phyloP scores from a whole-genome alignment of 2,329 filamentous ascomycete genomes.

The Chaetoscypha palmicola region DNA sequence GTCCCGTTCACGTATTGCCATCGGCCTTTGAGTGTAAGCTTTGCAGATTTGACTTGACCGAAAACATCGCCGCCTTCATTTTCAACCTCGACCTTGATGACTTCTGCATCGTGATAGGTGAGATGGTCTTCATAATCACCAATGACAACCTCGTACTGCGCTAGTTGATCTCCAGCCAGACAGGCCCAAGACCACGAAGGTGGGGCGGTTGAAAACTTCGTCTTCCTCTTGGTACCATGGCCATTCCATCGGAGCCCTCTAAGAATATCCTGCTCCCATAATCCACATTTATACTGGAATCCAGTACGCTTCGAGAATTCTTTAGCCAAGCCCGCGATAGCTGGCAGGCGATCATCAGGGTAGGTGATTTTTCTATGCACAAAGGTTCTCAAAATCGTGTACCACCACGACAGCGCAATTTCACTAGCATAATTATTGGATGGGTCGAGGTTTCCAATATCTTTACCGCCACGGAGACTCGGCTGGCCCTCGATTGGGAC shows the following conservation, averaged over 20 bases:
- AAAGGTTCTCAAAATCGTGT: background rate
- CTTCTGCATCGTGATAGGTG: background rate
- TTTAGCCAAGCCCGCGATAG: background rate
- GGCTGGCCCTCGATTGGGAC: background rate
- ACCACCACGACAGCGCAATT: conserved; percentile 1
- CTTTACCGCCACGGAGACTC: background rate
- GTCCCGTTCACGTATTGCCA: background rate
- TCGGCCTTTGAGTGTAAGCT: background rate
- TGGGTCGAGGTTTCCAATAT: background rate
- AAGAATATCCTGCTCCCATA: background rate
- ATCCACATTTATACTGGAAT: background rate
- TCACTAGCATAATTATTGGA: background rate
- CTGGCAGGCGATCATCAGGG: background rate
- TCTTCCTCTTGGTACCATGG: background rate
- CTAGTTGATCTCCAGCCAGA: background rate
- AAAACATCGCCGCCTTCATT: background rate
- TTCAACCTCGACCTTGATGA: background rate
- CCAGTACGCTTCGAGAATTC: background rate
- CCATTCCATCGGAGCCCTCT: background rate
- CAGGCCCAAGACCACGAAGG: background rate
- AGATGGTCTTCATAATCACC: background rate
- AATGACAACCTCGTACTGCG: background rate
- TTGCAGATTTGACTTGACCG: background rate
- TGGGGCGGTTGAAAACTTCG: background rate
- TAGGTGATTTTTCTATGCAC: background rate